Evolutionary conservation across 2,329 filamentous ascomycete species (phyloP).

Genomic region (Epichloe glyceriae): DNA sequence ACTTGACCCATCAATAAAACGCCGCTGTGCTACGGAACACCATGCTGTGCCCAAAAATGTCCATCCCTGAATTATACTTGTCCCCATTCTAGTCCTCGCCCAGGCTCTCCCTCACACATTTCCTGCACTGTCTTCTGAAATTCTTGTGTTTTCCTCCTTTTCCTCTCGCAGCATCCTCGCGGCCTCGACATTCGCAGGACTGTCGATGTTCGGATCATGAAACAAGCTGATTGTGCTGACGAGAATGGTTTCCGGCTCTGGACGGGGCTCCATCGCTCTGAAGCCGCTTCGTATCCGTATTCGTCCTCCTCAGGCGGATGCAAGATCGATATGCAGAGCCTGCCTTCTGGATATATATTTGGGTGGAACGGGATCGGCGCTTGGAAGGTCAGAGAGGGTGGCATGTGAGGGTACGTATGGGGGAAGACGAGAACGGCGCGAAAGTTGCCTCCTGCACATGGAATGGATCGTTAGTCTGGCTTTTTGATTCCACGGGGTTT

Average conservation of each 20-base stretch:
- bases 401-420: slow-evolving; percentile 70
- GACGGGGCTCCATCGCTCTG: slow-evolving; percentile 88
- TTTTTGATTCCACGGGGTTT: not conserved
- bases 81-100: slow-evolving; percentile 47
- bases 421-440: slow-evolving; percentile 76
- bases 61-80: not conserved
- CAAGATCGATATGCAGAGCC: slow-evolving; percentile 93
- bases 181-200: slow-evolving; percentile 88
- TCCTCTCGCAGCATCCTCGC: slow-evolving; percentile 80
- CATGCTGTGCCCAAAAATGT: not conserved
- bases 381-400: slow-evolving; percentile 80
- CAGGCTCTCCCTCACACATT: slow-evolving; percentile 68
- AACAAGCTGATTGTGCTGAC: slow-evolving; percentile 87
- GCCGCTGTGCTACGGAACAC: not conserved
- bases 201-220: slow-evolving; percentile 87
- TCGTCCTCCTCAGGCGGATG: slow-evolving; percentile 91
- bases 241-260: slow-evolving; percentile 93
- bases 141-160: slow-evolving; percentile 44
- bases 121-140: slow-evolving; percentile 66
- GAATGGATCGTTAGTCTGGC: not conserved
- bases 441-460: slow-evolving; percentile 69
- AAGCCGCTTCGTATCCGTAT: slow-evolving; percentile 82
- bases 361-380: slow-evolving; percentile 79
- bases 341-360: slow-evolving; percentile 79
- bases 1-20: not conserved